Conservation (phyloP, 805 yeast species). For the Candida andamanensis region DNA sequence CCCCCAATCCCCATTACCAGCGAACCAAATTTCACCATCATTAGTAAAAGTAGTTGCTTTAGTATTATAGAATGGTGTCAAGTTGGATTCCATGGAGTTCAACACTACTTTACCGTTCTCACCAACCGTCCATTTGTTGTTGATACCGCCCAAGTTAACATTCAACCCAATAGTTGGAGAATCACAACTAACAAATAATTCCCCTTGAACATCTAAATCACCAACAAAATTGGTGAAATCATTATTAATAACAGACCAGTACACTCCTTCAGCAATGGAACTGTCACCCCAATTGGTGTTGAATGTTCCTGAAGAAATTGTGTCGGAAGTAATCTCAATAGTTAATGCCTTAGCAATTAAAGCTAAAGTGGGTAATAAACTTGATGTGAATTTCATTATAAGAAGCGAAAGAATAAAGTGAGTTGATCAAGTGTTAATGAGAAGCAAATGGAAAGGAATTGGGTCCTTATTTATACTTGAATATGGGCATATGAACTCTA, state of each 20-base stretch:
- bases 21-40: constrained; percentile 22
- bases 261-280: constrained; percentile 18
- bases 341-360: constrained; percentile 13
- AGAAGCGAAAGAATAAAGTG: constrained; percentile 10
- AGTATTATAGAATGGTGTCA: constrained; percentile 18
- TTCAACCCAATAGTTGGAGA: constrained; percentile 15
- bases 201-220: constrained; percentile 18
- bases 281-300: constrained; percentile 17
- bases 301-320: constrained; percentile 12
- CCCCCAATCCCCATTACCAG: constrained; percentile 18
- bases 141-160: constrained; percentile 13
- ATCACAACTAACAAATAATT: constrained; percentile 18
- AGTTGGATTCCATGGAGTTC: constrained; percentile 17
- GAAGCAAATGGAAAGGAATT: neutral
- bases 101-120: constrained; percentile 20
- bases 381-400: constrained; percentile 9
- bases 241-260: constrained; percentile 24
- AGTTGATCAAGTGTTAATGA: constrained; percentile 1
- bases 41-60: constrained; percentile 17
- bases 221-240: constrained; percentile 20
- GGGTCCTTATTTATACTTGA: constrained; percentile 1
- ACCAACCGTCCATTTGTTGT: constrained; percentile 9
- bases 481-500: neutral
- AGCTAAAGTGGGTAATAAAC: constrained; percentile 12
- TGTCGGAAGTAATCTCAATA: constrained; percentile 11